Percentiles rank a stretch among this genome's conserved stretches.
Evolutionary conservation across 305 asterid species (phyloP).

Genomic region (Andrographis paniculata): DNA sequence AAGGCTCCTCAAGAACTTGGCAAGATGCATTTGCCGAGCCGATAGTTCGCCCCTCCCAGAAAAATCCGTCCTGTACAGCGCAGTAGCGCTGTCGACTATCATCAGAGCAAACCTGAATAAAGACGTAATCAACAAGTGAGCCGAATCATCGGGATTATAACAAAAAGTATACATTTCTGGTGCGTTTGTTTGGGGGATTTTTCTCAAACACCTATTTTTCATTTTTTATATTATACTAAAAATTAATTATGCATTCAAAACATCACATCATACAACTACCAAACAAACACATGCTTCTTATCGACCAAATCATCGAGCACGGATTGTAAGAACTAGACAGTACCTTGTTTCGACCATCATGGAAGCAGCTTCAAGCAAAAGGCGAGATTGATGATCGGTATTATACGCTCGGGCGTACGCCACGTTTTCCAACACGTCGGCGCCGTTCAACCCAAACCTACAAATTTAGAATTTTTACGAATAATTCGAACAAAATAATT

Average conservation of each 20-base stretch:
- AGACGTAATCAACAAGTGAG: neutral
- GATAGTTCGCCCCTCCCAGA: constrained; percentile 94
- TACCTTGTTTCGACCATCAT: constrained; percentile 98
- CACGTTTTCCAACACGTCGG: constrained; percentile 95
- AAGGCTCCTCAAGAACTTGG: constrained; percentile 92
- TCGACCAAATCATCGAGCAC: too few relatives aligned
- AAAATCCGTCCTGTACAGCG: constrained; percentile 94
- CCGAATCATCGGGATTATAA: neutral
- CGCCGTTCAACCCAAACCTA: constrained; percentile 90
- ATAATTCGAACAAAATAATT: constrained; percentile 1
- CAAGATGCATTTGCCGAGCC: constrained; percentile 97
- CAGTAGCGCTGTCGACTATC: constrained; percentile 96
- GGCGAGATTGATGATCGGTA: constrained; percentile 97
- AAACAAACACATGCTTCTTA: too few relatives aligned
- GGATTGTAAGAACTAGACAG: too few relatives aligned
- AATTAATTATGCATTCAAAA: too few relatives aligned
- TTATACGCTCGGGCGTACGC: constrained; percentile 98
- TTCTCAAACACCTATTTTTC: too few relatives aligned
- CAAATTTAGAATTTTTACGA: constrained; percentile 12
- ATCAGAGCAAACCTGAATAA: constrained; percentile 78
- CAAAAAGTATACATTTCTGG: too few relatives aligned
- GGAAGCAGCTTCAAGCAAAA: constrained; percentile 94
- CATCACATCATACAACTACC: too few relatives aligned
- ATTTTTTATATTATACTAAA: too few relatives aligned
- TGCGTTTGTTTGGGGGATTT: too few relatives aligned